Conservation (phyloP, 1,139 yeast genomes). For the Geotrichum siamense region DNA sequence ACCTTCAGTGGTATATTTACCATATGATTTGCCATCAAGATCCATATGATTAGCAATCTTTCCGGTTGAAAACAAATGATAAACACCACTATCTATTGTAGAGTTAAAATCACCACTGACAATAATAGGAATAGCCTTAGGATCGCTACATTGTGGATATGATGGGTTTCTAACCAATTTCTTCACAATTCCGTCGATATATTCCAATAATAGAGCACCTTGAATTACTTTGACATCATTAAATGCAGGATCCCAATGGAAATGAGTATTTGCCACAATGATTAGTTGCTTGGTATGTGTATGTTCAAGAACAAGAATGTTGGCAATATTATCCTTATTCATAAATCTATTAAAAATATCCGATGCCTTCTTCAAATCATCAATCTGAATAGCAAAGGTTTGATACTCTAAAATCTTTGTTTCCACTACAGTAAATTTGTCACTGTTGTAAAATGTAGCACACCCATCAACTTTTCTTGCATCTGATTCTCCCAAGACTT, state of each 20-base stretch:
- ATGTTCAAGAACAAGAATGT: constrained; percentile 73
- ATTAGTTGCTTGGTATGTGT: constrained; percentile 57
- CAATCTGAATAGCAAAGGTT: constrained; percentile 79
- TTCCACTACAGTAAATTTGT: constrained; percentile 62
- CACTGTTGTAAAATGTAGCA: constrained; percentile 74
- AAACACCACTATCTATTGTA: constrained; percentile 79
- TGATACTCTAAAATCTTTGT: constrained; percentile 79
- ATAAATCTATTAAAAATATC: constrained; percentile 93
- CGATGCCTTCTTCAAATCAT: constrained; percentile 84
- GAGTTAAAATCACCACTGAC: constrained; percentile 97
- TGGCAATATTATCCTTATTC: constrained; percentile 91
- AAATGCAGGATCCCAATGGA: constrained; percentile 97
- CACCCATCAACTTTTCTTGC: constrained; percentile 95
- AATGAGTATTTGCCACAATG: constrained; percentile 76
- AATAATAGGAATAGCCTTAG: constrained; percentile 63
- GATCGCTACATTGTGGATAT: constrained; percentile 40
- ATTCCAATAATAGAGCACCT: constrained; percentile 86
- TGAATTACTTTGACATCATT: constrained; percentile 97
- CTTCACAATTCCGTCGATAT: constrained; percentile 58
- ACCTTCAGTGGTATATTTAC: constrained; percentile 84
- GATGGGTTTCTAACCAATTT: constrained; percentile 38
- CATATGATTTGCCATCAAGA: constrained; percentile 81
- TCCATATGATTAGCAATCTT: constrained; percentile 62
- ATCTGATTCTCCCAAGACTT: constrained; percentile 78
- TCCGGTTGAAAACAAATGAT: constrained; percentile 80